Base-by-base conservation (phyloP, 805 yeast genomes). In the Zygoascus flipseniorum region DNA sequence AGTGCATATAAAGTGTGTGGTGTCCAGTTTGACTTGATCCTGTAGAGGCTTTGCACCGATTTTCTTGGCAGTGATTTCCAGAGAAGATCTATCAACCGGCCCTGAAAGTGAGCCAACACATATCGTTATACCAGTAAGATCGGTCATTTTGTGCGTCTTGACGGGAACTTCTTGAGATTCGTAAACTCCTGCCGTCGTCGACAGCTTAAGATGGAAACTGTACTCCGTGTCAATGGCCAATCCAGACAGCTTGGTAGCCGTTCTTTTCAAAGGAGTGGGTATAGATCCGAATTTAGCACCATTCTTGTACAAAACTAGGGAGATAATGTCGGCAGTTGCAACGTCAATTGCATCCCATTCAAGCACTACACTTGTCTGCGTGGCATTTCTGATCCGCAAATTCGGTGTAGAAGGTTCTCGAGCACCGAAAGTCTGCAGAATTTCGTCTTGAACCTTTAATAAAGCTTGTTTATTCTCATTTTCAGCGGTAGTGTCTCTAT, bases 121-220 rank as follows among this genome's bases (percentile, higher is more conserved):
- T 1, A 88, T 85, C 0, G 92, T 89, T 54, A 93, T 89, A 55
- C 99, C 99, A 1, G 88, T 78, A 61, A 93, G 76, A 69, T 93
- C 97, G 0, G 97, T 89, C 97, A 92, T 89, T 65, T 89, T 90
- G 67, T 89, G 98, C 2, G 99, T 93, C 54, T 80, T 83, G 14
- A 90, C 80, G 48, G 77, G 77, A 23, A 92, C 67, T 19, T 70
- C 70, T 46, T 89, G 83, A 10, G 96, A 86, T 63, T 73, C 73
- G 62, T 77, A 87, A 10, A 76, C 75, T n/a, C 99, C 99, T 0
- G 97, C 95, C 0, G 96, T 84, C 8, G 99, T 90, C 54, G 82
- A 85, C 65, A 93, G 73, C 60, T 82, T 80, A 62, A 93, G 76
- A 64, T 84, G 89, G 70, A 93, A 92, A 45, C 76, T 78, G 69